Evolutionary conservation across 1,284 basidiomycete species (phyloP).

Genomic region (Ceratobasidium sp.): DNA sequence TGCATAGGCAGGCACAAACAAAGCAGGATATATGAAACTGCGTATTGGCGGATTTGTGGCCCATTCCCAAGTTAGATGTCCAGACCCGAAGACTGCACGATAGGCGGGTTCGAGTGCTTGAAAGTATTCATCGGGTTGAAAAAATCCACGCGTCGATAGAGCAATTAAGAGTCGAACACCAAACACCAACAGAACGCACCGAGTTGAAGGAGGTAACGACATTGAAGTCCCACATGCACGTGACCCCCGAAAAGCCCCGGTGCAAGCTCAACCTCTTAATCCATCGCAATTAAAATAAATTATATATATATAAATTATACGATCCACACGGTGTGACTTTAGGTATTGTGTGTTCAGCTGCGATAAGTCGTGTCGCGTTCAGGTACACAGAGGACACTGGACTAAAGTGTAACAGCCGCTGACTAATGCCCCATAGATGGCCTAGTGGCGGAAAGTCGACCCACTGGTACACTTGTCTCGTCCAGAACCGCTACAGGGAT

Average conservation of each 20-base stretch:
- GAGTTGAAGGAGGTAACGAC: constrained; percentile 4
- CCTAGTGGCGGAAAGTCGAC: constrained; percentile 23
- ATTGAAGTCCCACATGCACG: constrained; percentile 11
- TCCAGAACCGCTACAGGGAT: not conserved
- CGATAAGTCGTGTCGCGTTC: too few species aligned
- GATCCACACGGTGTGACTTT: too few species aligned
- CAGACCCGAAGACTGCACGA: constrained; percentile 85
- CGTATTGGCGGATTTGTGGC: constrained; percentile 67
- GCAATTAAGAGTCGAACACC: constrained; percentile 56
- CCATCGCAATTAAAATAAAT: too few species aligned
- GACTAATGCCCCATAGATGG: constrained; percentile 21
- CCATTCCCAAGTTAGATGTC: constrained; percentile 98
- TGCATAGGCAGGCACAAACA: constrained; percentile 83
- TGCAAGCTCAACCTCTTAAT: too few species aligned
- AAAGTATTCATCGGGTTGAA: constrained; percentile 98
- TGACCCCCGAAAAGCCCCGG: not conserved
- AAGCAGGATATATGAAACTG: constrained; percentile 71
- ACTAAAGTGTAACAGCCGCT: not conserved
- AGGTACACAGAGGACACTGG: too few species aligned
- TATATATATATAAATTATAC: too few species aligned
- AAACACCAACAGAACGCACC: constrained; percentile 29
- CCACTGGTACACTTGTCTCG: constrained; percentile 12
- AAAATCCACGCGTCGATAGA: constrained; percentile 80
- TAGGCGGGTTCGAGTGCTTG: constrained; percentile 95
- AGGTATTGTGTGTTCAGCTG: too few species aligned